Evolutionary conservation across 2,329 filamentous ascomycete species (phyloP).

Genomic region (Fusarium sp.): DNA sequence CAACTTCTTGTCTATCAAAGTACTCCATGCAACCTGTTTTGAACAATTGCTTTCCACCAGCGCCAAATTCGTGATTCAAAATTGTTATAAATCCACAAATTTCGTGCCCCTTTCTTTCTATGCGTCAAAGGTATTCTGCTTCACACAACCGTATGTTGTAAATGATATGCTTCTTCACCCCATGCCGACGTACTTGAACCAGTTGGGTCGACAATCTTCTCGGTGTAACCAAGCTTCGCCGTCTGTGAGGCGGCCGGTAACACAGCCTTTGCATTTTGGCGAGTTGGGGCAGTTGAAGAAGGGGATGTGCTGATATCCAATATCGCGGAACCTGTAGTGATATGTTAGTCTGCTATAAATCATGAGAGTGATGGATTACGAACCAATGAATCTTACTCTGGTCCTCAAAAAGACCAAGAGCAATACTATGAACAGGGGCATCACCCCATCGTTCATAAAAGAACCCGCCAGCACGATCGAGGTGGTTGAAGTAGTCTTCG

Average conservation of each 20-base stretch:
- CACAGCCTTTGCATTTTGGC: slow-evolving; percentile 90
- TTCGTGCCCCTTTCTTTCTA: slow-evolving; percentile 16
- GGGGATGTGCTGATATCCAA: slow-evolving; percentile 97
- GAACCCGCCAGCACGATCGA: slow-evolving; percentile 97
- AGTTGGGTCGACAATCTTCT: slow-evolving; percentile 95
- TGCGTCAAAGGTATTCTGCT: slow-evolving; percentile 21
- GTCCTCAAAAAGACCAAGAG: slow-evolving; percentile 92
- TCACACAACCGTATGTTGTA: slow-evolving; percentile 22
- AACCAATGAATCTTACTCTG: slow-evolving; percentile 92
- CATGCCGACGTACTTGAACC: slow-evolving; percentile 95
- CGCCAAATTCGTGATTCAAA: slow-evolving; percentile 39
- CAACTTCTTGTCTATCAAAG: slow-evolving; percentile 23
- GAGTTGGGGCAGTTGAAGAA: slow-evolving; percentile 99
- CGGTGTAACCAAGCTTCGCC: slow-evolving; percentile 86
- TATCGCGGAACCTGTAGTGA: slow-evolving; percentile 89
- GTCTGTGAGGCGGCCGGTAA: slow-evolving; percentile 88
- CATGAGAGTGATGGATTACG: slow-evolving; percentile 50
- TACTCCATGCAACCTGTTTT: slow-evolving; percentile 24
- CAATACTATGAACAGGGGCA: slow-evolving; percentile 96
- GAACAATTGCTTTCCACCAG: slow-evolving; percentile 31
- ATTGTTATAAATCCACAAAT: slow-evolving; percentile 22
- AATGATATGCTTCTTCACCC: slow-evolving; percentile 61
- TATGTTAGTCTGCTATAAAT: slow-evolving; percentile 6
- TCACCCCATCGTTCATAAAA: slow-evolving; percentile 99
- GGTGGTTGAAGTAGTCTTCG: slow-evolving; percentile 95